phyloP scores from a whole-genome alignment of 495 filamentous ascomycete genomes.

The Hypoxylon cercidicola region DNA sequence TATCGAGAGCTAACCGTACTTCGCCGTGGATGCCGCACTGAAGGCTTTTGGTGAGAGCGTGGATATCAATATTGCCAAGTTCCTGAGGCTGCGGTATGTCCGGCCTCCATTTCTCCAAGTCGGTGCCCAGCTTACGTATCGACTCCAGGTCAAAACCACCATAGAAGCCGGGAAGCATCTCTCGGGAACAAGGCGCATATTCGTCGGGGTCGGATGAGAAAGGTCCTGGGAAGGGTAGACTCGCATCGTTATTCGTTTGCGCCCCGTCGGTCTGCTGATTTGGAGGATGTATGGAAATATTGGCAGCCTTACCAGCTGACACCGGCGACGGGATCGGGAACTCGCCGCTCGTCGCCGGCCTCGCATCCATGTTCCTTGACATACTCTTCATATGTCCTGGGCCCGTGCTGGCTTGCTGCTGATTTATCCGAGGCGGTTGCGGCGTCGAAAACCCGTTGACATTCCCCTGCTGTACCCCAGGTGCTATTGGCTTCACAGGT shows the following conservation, averaged over 20 bases:
- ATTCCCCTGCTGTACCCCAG: conserved; percentile 53
- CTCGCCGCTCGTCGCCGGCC: conserved; percentile 48
- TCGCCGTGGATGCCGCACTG: conserved; percentile 91
- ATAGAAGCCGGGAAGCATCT: conserved; percentile 59
- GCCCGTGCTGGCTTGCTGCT: conserved; percentile 47
- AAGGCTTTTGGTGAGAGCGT: conserved; percentile 90
- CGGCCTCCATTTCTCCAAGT: conserved; percentile 71
- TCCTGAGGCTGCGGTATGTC: conserved; percentile 79
- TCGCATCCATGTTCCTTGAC: conserved; percentile 55
- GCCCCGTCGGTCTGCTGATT: conserved; percentile 46
- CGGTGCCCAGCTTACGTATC: conserved; percentile 68
- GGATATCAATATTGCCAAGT: conserved; percentile 87
- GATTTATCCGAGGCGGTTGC: conserved; percentile 53
- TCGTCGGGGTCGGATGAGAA: conserved; percentile 54
- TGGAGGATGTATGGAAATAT: conserved; percentile 48
- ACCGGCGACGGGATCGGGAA: conserved; percentile 56
- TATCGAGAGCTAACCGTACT: conserved; percentile 87
- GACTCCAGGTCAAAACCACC: conserved; percentile 73
- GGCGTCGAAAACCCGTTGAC: conserved; percentile 63
- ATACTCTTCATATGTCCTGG: conserved; percentile 51
- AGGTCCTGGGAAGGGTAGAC: conserved; percentile 47
- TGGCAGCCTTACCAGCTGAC: conserved; percentile 49
- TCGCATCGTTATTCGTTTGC: conserved; percentile 40
- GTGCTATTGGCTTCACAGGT: conserved; percentile 62
- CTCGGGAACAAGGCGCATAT: conserved; percentile 71